These are phyloP conservation scores for Oleoguttula mirabilis DNA, from an alignment of 495 filamentous ascomycete genomes.

Conservation along the genomic window DNA sequence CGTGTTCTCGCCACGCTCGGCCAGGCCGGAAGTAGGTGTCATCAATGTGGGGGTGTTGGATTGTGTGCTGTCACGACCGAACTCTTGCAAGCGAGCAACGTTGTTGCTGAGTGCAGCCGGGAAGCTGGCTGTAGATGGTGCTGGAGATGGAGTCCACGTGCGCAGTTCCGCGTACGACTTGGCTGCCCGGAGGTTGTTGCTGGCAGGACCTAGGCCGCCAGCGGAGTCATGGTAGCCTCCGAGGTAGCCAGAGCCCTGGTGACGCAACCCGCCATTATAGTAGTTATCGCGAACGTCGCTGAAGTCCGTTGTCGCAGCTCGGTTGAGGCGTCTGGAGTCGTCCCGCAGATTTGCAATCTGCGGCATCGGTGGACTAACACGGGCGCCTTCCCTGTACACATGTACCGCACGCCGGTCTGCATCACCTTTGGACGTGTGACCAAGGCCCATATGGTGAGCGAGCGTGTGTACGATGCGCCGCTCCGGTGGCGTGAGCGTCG, in stretches of 20 bases:
- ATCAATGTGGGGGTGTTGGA: slow-evolving; percentile 59
- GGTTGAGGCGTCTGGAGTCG: slow-evolving; percentile 68
- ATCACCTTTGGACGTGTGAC: slow-evolving; percentile 75
- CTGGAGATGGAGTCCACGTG: slow-evolving; percentile 88
- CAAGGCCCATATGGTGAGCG: slow-evolving; percentile 86
- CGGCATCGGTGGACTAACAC: slow-evolving; percentile 54
- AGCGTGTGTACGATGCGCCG: slow-evolving; percentile 85
- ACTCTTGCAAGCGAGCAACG: slow-evolving; percentile 34
- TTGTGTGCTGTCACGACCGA: slow-evolving; percentile 39
- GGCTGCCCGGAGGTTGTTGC: slow-evolving; percentile 76
- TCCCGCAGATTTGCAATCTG: slow-evolving; percentile 53
- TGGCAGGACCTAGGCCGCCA: slow-evolving; percentile 39
- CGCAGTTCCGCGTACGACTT: slow-evolving; percentile 95
- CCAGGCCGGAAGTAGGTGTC: slow-evolving; percentile 58
- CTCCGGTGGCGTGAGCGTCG: slow-evolving; percentile 65
- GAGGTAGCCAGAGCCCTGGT: slow-evolving; percentile 62
- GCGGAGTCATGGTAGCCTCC: slow-evolving; percentile 33
- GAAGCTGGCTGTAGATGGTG: slow-evolving; percentile 77
- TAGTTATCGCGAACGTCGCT: slow-evolving; percentile 70
- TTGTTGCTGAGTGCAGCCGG: slow-evolving; percentile 57
- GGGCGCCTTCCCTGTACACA: slow-evolving; percentile 57
- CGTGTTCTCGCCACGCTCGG: slow-evolving; percentile 52
- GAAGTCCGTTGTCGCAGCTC: slow-evolving; percentile 97
- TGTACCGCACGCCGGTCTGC: slow-evolving; percentile 79
- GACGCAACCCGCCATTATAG: slow-evolving; percentile 61